Evolutionary conservation across 352 stramenopile species (phyloP), one percentile per base, ranked within the genome.

Genomic region (Globisporangium uncinulatum): DNA sequence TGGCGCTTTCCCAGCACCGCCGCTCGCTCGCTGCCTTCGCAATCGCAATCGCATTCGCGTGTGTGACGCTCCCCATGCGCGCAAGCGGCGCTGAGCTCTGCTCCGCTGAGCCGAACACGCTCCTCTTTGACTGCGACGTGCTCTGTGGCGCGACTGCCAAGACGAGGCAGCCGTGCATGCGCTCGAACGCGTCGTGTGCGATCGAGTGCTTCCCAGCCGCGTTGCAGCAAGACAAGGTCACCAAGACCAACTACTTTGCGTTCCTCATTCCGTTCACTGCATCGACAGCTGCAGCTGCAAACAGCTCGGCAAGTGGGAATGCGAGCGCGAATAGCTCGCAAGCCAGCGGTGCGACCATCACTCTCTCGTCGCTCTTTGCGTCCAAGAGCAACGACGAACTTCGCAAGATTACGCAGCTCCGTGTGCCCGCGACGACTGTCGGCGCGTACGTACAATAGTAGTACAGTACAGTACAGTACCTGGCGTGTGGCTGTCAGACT

Each of bases 351-450:
- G 46, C 21, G 19, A 51, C 31, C 21, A 46, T 46, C 42, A 46
- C 17, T 19, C 6, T 46, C 42, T 46, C 42, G 17, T 46, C 42
- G 17, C 42, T 46, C 42, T 46, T 46, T 19, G 42, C 42, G 17
- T 5, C 15, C 42, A 51, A 51, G 46, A 51, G 24, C 21, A 51
- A 51, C 46, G 46, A 51, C 46, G 46, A 51, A 29, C 46, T 51
- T 21, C 34, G 17, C 6, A 51, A 51, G 24, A 51, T 51, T 29
- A 17, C 46, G 46, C 46, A 51, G 46, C 14, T 51, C 21, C 34
- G 20, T 21, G 21, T 51, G 13, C 46, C 46, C 21, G 31, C 24
- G 13, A 51, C 31, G 13, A 34, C 46, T 8, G 36, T 29, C 10
- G 31, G 31, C 24, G 46, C 31, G 46, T 51, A n/a, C 46, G 46